These are phyloP conservation scores for Mollisiaceae sp. DNA, from an alignment of 2,329 filamentous ascomycete species.

Conservation along the genomic window DNA sequence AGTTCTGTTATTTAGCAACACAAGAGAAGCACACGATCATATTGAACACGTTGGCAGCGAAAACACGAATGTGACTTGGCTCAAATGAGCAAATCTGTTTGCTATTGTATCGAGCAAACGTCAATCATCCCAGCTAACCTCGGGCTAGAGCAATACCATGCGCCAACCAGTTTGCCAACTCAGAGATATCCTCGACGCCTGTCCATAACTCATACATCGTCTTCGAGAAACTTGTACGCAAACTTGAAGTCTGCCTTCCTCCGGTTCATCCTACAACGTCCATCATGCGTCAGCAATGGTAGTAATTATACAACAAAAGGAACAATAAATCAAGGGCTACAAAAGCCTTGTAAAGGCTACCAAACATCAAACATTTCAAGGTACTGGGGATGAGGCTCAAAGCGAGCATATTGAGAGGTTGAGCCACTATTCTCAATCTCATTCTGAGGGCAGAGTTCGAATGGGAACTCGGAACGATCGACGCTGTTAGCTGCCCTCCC, in stretches of 20 bases:
- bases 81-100: slow-evolving; percentile 37
- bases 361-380: slow-evolving; percentile 7
- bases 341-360: not conserved
- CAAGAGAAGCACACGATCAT: slow-evolving; percentile 12
- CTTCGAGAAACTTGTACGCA: slow-evolving; percentile 95
- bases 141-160: slow-evolving; percentile 63
- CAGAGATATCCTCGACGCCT: slow-evolving; percentile 75
- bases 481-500: not conserved
- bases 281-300: slow-evolving; percentile 22
- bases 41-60: slow-evolving; percentile 12
- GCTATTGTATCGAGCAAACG: slow-evolving; percentile 38
- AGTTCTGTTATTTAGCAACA: slow-evolving; percentile 2
- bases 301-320: slow-evolving; percentile 12
- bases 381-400: slow-evolving; percentile 8
- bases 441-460: slow-evolving; percentile 6
- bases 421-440: slow-evolving; percentile 1
- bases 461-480: slow-evolving; percentile 2
- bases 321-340: not conserved
- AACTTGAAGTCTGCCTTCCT: slow-evolving; percentile 98
- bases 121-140: slow-evolving; percentile 53
- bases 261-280: slow-evolving; percentile 84
- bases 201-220: slow-evolving; percentile 71
- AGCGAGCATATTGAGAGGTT: not conserved
- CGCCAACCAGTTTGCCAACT: slow-evolving; percentile 73
- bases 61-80: slow-evolving; percentile 28